Evolutionary conservation across 2,329 filamentous ascomycete species (phyloP), one percentile per base, ranked within the genome.

Genomic region (Penicillium rolfsii): DNA sequence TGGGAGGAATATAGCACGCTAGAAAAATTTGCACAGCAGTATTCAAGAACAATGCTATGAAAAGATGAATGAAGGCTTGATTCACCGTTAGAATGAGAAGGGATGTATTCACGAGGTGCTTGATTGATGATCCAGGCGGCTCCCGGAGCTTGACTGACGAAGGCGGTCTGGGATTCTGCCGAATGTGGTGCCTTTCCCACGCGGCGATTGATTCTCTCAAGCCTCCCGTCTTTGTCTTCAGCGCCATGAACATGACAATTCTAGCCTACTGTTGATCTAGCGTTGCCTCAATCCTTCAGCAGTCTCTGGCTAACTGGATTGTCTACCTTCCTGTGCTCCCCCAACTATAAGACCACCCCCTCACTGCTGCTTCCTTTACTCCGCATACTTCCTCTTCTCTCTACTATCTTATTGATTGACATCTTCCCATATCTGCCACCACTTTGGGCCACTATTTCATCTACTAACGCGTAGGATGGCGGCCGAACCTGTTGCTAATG

Each of bases 401-500:
- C 62, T 50, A 54, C 45, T 12, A 40, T 48, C 48, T 52, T 60
- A 57, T 60, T 43, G 24, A 62, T 54, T 50, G 40, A 59, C 45
- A 45, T 52, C 22, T 57, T 45, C 49, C 26, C 40, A 41, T 9
- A 46, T 41, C 28, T 11, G 19, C 48, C 48, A 9, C 30, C 43
- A 49, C 43, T 36, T 30, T 41, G 24, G 33, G 30, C 75, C 46
- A 49, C 38, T 41, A 26, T 41, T 22, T 28, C 9, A 5, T 46
- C 41, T 1, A 36, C 28, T 14, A 53, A 36, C 45, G 22, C 50
- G 40, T 57, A 59, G 57, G 43, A 86, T 87, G 84, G 77, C 83
- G 64, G 77, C 80, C 50, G 81, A 79, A 72, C 83, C 78, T 67
- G 86, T 78, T 60, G 68, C 77, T 28, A 84, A 85, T 75, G 81